Conservation (phyloP, 805 yeast genomes). For the Cyberlindnera maritima region DNA sequence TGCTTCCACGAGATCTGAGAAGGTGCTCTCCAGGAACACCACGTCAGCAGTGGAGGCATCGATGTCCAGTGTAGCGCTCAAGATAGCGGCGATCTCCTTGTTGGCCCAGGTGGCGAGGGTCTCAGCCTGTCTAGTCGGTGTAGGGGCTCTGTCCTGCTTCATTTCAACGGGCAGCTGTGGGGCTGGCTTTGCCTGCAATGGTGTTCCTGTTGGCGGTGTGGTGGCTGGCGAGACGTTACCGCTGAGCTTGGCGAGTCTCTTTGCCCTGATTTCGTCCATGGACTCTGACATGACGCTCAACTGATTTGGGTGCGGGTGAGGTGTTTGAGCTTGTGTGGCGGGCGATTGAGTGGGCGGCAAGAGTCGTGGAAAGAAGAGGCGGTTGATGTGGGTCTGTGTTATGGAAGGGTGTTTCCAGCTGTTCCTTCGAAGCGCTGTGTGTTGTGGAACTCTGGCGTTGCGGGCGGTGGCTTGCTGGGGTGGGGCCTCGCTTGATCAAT, state of each 20-base stretch:
- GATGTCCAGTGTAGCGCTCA: constrained; percentile 22
- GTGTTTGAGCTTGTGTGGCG: not conserved
- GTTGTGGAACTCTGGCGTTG: no score
- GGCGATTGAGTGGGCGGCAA: not conserved
- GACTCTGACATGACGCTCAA: constrained; percentile 7
- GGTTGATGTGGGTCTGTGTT: not conserved
- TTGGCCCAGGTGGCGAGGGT: constrained; percentile 12
- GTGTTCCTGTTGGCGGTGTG: not conserved
- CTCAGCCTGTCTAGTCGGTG: constrained; percentile 1
- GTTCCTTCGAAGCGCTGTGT: no score
- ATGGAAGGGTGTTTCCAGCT: no score
- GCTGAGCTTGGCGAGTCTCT: constrained; percentile 27
- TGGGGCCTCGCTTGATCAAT: no score
- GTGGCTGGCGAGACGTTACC: not conserved
- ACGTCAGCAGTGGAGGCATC: constrained; percentile 13
- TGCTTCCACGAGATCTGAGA: constrained; percentile 23
- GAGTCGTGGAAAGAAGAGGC: not conserved
- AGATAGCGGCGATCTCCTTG: constrained; percentile 7
- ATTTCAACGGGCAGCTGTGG: not conserved
- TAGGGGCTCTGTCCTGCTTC: not conserved
- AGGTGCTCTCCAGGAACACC: constrained; percentile 23
- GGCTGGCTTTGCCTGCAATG: not conserved
- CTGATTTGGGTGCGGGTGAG: no score
- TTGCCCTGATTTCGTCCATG: constrained; percentile 37
- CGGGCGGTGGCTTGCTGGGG: no score